A percentile compares a stretch with the other conserved stretches of the same genome.
Evolutionary conservation across 345 rosid genomes (phyloP).

Genomic region (Carallia brachiata): DNA sequence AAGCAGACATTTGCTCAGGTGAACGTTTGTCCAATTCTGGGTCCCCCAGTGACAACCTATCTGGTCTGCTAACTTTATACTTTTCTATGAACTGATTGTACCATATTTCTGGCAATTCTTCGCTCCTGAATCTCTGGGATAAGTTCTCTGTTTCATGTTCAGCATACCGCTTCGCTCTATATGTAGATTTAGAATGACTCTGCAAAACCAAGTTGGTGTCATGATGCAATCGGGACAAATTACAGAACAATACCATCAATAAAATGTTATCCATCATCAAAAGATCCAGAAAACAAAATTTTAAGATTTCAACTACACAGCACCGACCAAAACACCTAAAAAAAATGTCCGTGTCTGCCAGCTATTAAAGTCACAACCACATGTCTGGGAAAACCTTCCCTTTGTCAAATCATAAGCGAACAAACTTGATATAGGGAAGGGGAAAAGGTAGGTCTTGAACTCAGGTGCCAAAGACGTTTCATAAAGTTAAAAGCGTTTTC

Average conservation of each 20-base stretch:
- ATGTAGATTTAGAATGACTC: constrained; percentile 48
- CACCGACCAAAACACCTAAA: too few relatives aligned
- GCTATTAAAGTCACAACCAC: too few relatives aligned
- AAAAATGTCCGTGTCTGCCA: too few relatives aligned
- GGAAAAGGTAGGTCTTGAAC: too few relatives aligned
- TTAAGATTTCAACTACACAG: neutral
- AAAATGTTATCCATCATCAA: neutral
- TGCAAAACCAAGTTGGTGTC: constrained; percentile 25
- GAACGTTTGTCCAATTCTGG: constrained; percentile 68
- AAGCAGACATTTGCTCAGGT: constrained; percentile 71
- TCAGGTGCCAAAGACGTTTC: too few relatives aligned
- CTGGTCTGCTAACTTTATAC: constrained; percentile 50
- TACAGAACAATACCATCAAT: neutral
- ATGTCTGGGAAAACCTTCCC: too few relatives aligned
- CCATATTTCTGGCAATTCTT: constrained; percentile 91
- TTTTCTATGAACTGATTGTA: constrained; percentile 72
- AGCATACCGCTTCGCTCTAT: constrained; percentile 36
- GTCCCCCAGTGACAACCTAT: constrained; percentile 51
- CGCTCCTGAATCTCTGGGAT: constrained; percentile 64
- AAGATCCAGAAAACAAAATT: neutral
- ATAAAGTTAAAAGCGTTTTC: too few relatives aligned
- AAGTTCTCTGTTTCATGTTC: constrained; percentile 54
- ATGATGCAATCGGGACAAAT: constrained; percentile 7
- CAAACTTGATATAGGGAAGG: too few relatives aligned
- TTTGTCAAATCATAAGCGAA: too few relatives aligned